phyloP scores from a whole-genome alignment of 2,329 filamentous ascomycete species.

The Mollisia scopiformis region DNA sequence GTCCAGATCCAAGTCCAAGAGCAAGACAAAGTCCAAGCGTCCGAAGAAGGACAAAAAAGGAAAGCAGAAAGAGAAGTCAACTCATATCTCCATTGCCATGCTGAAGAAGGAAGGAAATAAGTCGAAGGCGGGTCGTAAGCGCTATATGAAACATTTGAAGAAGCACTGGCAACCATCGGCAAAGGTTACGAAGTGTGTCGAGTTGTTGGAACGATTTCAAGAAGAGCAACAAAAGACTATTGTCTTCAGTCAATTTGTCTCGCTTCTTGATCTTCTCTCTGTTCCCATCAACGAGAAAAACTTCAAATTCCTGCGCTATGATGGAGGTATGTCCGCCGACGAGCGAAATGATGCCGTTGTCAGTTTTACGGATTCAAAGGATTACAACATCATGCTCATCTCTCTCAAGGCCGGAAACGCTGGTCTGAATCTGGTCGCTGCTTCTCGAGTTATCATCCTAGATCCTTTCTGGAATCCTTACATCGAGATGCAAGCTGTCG shows the following conservation, averaged over 20 bases:
- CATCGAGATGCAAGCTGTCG: conserved; percentile 89
- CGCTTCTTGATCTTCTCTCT: conserved; percentile 76
- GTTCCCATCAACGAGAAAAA: conserved; percentile 65
- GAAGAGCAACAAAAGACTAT: conserved; percentile 72
- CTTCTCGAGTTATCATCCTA: conserved; percentile 85
- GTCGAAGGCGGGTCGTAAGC: conserved; percentile 65
- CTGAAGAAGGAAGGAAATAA: conserved; percentile 69
- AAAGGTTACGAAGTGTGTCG: conserved; percentile 71
- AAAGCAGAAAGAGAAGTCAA: conserved; percentile 34
- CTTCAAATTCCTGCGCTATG: conserved; percentile 65
- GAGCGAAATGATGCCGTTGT: conserved; percentile 69
- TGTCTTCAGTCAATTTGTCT: conserved; percentile 82
- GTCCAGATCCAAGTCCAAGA: conserved; percentile 39
- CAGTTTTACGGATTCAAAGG: conserved; percentile 62
- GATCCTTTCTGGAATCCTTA: conserved; percentile 96
- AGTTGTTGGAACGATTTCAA: conserved; percentile 54
- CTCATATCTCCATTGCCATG: conserved; percentile 56
- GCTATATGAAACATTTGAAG: conserved; percentile 74
- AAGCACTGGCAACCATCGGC: conserved; percentile 74
- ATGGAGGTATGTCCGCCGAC: conserved; percentile 72
- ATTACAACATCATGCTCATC: conserved; percentile 72
- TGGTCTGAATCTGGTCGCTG: conserved; percentile 82
- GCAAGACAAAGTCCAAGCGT: conserved; percentile 41
- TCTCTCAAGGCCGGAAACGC: conserved; percentile 83
- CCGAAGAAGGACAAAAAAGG: conserved; percentile 38